Evolutionary conservation across 805 yeast genomes (phyloP).

Genomic region (Candida odintsovae): DNA sequence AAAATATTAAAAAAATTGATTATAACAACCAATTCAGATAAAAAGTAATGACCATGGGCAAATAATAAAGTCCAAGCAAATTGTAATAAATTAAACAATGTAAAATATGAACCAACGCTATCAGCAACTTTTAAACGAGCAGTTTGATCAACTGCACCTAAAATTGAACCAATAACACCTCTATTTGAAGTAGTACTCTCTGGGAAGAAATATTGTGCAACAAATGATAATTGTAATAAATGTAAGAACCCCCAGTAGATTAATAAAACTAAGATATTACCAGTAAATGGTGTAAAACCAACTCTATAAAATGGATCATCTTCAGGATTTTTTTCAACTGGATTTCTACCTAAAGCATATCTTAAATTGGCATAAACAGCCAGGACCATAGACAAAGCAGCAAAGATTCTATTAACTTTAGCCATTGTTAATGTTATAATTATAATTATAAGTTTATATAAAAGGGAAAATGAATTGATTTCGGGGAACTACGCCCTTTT

Average conservation of each 20-base stretch:
- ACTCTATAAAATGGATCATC: slow-evolving; percentile 42
- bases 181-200: slow-evolving; percentile 9
- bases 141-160: slow-evolving; percentile 6
- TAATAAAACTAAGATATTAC: slow-evolving; percentile 40
- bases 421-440: neutral
- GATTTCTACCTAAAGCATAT: slow-evolving; percentile 51
- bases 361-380: slow-evolving; percentile 51
- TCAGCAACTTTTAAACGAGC: slow-evolving; percentile 19
- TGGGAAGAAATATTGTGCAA: slow-evolving; percentile 39
- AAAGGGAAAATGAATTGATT: neutral
- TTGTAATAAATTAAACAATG: slow-evolving; percentile 51
- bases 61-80: slow-evolving; percentile 63
- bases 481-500: neutral
- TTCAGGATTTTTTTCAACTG: slow-evolving; percentile 34
- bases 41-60: slow-evolving; percentile 49
- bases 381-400: slow-evolving; percentile 48
- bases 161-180: slow-evolving; percentile 6
- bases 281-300: slow-evolving; percentile 68
- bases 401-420: slow-evolving; percentile 35
- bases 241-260: slow-evolving; percentile 55
- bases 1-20: slow-evolving; percentile 56
- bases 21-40: slow-evolving; percentile 52
- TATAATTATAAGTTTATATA: neutral
- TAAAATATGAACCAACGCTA: slow-evolving; percentile 55
- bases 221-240: slow-evolving; percentile 46